Evolutionary conservation across 371 early-diverging fungal species (phyloP), one percentile per base, ranked within the genome.

Genomic region (Mortierella sp.): DNA sequence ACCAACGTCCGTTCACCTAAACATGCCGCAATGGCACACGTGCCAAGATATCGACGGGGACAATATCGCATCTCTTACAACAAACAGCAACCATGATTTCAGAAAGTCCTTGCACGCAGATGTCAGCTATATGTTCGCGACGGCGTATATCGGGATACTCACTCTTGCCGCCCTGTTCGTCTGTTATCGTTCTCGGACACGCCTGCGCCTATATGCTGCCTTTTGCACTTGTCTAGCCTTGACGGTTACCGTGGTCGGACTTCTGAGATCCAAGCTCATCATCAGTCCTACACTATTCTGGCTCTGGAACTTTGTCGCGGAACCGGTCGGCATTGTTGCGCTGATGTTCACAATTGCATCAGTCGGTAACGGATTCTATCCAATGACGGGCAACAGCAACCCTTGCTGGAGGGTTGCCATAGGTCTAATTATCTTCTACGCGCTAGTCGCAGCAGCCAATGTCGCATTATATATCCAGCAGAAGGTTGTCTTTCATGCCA

Each of bases 341-440:
- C 57, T 76, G 15, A 42, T 61, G 7, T 58, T 41, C 21, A 56
- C 62, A 6, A 65, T 76, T 24, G 62, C 69, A 50, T 48, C 54
- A 0, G 70, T 70, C 9, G 76, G 76, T 4, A 65, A 56, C 28
- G 76, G 70, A 2, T 76, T 76, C 31, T 76, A 76, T 24, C 66
- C 76, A 0, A 64, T 65, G 64, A 19, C 70, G 1, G 49, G 70
- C 4, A 56, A 32, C 30, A 59, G 47, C 17, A 69, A 56, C 17
- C 39, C 46, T 24, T 69, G 51, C 44, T 70, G 65, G 70, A 49
- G 21, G 46, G 37, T 60, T 44, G 55, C 76, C 11, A 58, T 70
- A 19, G 27, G 34, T 41, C 26, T 63, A 6, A 60, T 69, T 17
- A 14, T 56, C 23, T 1, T 65, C 39, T 76, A 64, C 26, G 54